A percentile compares a stretch with the other conserved stretches of the same genome.
phyloP scores from a whole-genome alignment of 176 grass and related monocot genomes.

The Alloteropsis semialata region DNA sequence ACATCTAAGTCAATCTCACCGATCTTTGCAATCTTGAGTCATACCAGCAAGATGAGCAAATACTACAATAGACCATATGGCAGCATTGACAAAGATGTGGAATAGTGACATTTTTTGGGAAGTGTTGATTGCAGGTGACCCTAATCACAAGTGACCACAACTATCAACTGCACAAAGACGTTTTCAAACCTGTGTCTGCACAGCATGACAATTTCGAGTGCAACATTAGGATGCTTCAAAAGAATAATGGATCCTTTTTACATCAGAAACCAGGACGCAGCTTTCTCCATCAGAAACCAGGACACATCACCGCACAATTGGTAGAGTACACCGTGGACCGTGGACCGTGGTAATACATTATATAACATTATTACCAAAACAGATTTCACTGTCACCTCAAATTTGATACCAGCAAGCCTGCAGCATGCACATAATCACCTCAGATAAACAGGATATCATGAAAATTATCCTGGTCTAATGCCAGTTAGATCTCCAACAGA shows the following conservation, averaged over 20 bases:
- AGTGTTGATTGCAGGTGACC: background rate
- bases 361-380: background rate
- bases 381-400: slow-evolving; percentile 21
- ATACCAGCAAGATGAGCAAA: background rate
- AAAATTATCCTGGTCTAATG: background rate
- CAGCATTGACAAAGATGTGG: background rate
- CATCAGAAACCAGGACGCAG: background rate
- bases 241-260: slow-evolving; percentile 3
- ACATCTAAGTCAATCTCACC: background rate
- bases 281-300: slow-evolving; percentile 14
- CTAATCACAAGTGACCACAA: slow-evolving; percentile 1
- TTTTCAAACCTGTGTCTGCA: background rate
- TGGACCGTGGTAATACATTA: background rate
- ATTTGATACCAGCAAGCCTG: slow-evolving; percentile 49
- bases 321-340: background rate
- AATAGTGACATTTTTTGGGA: background rate
- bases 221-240: background rate
- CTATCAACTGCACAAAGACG: background rate
- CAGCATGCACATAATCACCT: slow-evolving; percentile 15
- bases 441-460: background rate
- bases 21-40: background rate
- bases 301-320: background rate
- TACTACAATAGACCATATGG: background rate
- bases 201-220: background rate
- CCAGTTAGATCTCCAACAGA: background rate